These are phyloP conservation scores for Suillus hirtellus DNA, from an alignment of 768 basidiomycete species.

Conservation along the genomic window DNA sequence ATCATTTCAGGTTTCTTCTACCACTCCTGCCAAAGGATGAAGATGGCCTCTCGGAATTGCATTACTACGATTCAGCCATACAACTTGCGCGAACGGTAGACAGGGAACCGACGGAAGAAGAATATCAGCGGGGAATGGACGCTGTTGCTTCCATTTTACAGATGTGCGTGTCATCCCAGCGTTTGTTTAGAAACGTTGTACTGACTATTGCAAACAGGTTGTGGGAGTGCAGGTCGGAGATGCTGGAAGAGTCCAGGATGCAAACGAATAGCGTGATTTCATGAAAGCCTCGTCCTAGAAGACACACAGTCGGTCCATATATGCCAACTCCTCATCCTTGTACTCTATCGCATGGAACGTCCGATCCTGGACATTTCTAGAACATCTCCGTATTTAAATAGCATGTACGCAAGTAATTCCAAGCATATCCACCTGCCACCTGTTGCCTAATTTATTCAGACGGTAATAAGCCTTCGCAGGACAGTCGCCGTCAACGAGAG, in stretches of 20 bases:
- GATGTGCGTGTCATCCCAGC: slow-evolving; percentile 44
- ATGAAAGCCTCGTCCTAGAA: background rate
- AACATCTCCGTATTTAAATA: background rate
- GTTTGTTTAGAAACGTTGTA: background rate
- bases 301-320: background rate
- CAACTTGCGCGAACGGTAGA: slow-evolving; percentile 67
- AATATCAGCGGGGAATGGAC: slow-evolving; percentile 62
- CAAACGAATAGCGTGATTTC: slow-evolving; percentile 30
- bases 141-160: slow-evolving; percentile 63
- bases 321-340: background rate
- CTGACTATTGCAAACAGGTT: slow-evolving; percentile 39
- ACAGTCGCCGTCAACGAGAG: background rate
- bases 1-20: slow-evolving; percentile 76
- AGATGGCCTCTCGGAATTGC: slow-evolving; percentile 64
- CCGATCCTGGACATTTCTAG: background rate
- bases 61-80: slow-evolving; percentile 77
- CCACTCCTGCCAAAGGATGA: slow-evolving; percentile 62
- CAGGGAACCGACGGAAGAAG: slow-evolving; percentile 62
- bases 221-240: slow-evolving; percentile 63
- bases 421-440: background rate
- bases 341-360: background rate
- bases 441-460: background rate
- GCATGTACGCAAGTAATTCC: background rate
- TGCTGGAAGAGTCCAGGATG: slow-evolving; percentile 57
- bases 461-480: background rate